phyloP scores from a whole-genome alignment of 148 eudicot genomes.

The Vaccinium myrtillus region DNA sequence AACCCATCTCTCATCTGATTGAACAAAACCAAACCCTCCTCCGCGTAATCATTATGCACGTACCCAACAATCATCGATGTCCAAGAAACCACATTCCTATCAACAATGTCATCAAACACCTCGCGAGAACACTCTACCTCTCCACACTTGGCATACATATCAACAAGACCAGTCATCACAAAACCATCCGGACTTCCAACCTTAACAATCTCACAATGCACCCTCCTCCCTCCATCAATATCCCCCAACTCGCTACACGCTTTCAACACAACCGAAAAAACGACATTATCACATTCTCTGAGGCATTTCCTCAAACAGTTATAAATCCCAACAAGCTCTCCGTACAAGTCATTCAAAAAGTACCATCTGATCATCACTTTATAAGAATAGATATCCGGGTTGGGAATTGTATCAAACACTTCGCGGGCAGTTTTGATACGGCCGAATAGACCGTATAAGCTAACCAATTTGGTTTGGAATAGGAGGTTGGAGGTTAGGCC shows the following conservation, averaged over 20 bases:
- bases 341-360: conserved; percentile 52
- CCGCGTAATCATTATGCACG: conserved; percentile 65
- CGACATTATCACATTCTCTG: conserved; percentile 48
- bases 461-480: conserved; percentile 51
- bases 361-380: conserved; percentile 88
- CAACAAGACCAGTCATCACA: conserved; percentile 70
- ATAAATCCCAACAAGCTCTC: conserved; percentile 50
- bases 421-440: conserved; percentile 37
- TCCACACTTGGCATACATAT: conserved; percentile 82
- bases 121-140: conserved; percentile 43
- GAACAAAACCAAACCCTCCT: conserved; percentile 62
- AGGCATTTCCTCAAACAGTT: conserved; percentile 55
- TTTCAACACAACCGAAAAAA: conserved; percentile 70
- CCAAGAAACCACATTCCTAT: conserved; percentile 74
- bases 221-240: conserved; percentile 54
- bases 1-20: conserved; percentile 69
- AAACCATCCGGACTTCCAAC: conserved; percentile 56
- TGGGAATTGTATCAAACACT: conserved; percentile 57
- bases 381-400: conserved; percentile 54
- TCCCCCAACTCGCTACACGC: conserved; percentile 61
- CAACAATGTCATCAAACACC: conserved; percentile 60
- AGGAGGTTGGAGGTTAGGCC: conserved; percentile 41
- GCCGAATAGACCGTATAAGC: conserved; percentile 59
- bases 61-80: conserved; percentile 86
- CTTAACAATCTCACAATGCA: conserved; percentile 65